Evolutionary conservation across 1,139 yeast species (phyloP).

Genomic region (Hemisphaericaspora xylofermentans): DNA sequence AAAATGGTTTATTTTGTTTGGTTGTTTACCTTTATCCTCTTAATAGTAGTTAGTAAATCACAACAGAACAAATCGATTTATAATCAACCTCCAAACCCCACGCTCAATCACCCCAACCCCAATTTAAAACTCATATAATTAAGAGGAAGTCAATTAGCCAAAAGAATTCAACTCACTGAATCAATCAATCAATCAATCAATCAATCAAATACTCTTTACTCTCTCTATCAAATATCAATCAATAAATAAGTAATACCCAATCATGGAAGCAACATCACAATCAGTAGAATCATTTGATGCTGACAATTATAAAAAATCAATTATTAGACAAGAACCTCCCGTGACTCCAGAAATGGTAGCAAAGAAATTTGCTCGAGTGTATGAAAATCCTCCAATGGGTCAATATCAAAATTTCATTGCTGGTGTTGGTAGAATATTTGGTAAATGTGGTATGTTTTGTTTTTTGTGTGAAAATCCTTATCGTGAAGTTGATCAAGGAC

Average conservation of each 20-base stretch:
- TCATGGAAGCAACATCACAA: conserved; percentile 9
- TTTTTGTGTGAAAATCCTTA: conserved; percentile 64
- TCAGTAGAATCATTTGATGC: conserved; percentile 18
- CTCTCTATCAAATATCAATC: no score
- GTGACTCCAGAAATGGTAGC: conserved; percentile 32
- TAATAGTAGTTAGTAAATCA: no score
- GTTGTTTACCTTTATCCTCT: no score
- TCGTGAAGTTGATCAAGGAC: conserved; percentile 62
- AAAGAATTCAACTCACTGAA: no score
- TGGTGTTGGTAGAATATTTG: conserved; percentile 48
- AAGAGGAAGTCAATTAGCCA: no score
- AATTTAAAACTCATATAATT: no score
- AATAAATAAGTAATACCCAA: no score
- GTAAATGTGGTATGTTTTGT: conserved; percentile 60
- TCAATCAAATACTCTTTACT: no score
- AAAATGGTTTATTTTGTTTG: no score
- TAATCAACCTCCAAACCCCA: no score
- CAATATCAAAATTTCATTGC: conserved; percentile 43
- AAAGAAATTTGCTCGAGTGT: conserved; percentile 36
- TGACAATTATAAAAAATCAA: conserved; percentile 16
- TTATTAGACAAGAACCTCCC: conserved; percentile 24
- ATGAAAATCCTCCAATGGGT: conserved; percentile 36
- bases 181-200: background rate
- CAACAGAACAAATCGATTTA: no score
- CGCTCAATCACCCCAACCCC: no score